Conservation (phyloP, 176 grass and related monocot genomes). For the Bromus sterilis region DNA sequence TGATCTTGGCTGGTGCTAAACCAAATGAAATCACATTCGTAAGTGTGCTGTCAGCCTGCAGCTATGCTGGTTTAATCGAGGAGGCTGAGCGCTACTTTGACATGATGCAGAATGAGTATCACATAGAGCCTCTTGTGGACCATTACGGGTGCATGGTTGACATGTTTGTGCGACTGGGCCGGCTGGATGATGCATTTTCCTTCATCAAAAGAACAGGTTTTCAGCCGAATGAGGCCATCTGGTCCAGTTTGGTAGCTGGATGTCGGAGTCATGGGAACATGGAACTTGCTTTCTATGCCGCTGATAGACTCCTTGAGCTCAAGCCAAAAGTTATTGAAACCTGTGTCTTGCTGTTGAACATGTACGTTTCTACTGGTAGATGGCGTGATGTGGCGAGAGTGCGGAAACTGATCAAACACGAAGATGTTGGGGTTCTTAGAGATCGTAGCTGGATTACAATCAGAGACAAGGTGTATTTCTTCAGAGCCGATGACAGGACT, state of each 20-base stretch:
- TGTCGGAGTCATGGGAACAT: conserved; percentile 74
- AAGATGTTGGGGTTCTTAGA: conserved; percentile 56
- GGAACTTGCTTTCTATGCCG: conserved; percentile 72
- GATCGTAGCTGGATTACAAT: conserved; percentile 86
- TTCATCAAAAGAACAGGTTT: conserved; percentile 52
- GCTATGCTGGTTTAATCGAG: conserved; percentile 58
- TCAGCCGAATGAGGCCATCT: conserved; percentile 66
- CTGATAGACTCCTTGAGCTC: conserved; percentile 55
- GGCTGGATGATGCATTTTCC: conserved; percentile 68
- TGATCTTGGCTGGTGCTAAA: conserved; percentile 55
- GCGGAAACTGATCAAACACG: conserved; percentile 59
- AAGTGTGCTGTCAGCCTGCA: conserved; percentile 81
- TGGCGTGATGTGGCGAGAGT: conserved; percentile 64
- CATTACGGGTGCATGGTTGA: conserved; percentile 88
- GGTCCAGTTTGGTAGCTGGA: conserved; percentile 87
- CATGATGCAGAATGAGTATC: conserved; percentile 68
- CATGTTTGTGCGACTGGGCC: conserved; percentile 67
- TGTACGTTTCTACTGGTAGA: conserved; percentile 66
- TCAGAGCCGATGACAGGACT: conserved; percentile 50
- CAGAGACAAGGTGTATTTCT: conserved; percentile 67
- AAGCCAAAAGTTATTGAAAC: conserved; percentile 74
- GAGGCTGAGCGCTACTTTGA: conserved; percentile 67
- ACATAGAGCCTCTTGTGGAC: conserved; percentile 56
- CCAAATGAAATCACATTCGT: conserved; percentile 82
- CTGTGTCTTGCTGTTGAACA: conserved; percentile 74